phyloP scores from a whole-genome alignment of 305 asterid genomes.

The Solanum hybrid region DNA sequence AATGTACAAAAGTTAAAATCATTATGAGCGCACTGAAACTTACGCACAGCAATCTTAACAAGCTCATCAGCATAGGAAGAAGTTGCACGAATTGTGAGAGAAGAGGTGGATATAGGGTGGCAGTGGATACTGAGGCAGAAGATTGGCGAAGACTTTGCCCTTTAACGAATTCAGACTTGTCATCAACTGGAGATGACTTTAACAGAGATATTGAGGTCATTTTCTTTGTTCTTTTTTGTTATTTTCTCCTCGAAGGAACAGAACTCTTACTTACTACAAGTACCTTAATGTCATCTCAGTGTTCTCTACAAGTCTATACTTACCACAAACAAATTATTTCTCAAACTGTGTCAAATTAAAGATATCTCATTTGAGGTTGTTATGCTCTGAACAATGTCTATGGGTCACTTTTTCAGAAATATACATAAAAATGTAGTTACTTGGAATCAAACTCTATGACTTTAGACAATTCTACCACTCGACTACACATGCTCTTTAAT shows the following conservation, averaged over 20 bases:
- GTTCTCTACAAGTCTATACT: slow-evolving; percentile 6
- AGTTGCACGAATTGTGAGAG: slow-evolving; percentile 42
- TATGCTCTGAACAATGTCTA: background rate
- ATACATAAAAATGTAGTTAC: background rate
- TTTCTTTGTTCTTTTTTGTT: background rate
- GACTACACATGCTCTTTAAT: background rate
- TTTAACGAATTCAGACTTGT: slow-evolving; percentile 59
- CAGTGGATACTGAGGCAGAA: slow-evolving; percentile 32
- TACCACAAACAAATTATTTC: slow-evolving; percentile 26
- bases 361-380: background rate
- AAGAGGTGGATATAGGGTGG: slow-evolving; percentile 29
- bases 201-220: slow-evolving; percentile 77
- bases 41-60: slow-evolving; percentile 56
- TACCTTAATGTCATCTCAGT: slow-evolving; percentile 17
- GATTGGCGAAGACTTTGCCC: slow-evolving; percentile 56
- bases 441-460: background rate
- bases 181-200: slow-evolving; percentile 49
- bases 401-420: too few species aligned
- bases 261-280: background rate
- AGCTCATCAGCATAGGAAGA: slow-evolving; percentile 76
- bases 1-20: background rate
- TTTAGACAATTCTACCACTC: background rate
- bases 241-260: background rate
- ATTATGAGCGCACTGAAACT: background rate
- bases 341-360: background rate